Evolutionary conservation across 495 filamentous ascomycete genomes (phyloP).

Genomic region (Neurospora sp.): DNA sequence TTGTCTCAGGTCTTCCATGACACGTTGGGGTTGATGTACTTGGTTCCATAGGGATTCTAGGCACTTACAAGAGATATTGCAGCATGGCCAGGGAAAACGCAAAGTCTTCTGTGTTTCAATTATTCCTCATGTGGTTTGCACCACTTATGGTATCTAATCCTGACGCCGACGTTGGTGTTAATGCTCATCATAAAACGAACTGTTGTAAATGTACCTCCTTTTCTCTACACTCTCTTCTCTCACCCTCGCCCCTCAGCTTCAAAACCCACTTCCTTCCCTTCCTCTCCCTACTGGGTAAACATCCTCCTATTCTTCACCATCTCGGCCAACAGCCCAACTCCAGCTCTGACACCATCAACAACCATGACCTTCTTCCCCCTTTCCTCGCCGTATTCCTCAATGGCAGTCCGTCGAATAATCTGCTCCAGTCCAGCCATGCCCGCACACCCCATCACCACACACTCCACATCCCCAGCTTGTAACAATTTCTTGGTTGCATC

Average conservation of each 20-base stretch:
- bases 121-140: too few species aligned
- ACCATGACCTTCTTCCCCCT: slow-evolving; percentile 55
- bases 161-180: background rate
- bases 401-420: slow-evolving; percentile 61
- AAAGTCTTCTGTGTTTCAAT: too few species aligned
- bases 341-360: slow-evolving; percentile 78
- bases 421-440: slow-evolving; percentile 88
- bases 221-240: background rate
- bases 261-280: background rate
- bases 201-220: background rate
- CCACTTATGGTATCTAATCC: background rate
- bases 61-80: background rate
- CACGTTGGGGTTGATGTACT: too few species aligned
- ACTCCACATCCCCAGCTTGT: slow-evolving; percentile 43
- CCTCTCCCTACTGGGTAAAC: slow-evolving; percentile 6
- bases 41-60: too few species aligned
- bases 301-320: slow-evolving; percentile 33
- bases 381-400: slow-evolving; percentile 50
- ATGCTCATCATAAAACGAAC: background rate
- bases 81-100: too few species aligned
- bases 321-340: slow-evolving; percentile 57
- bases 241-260: background rate
- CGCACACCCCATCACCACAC: slow-evolving; percentile 72
- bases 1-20: too few species aligned
- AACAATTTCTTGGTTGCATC: slow-evolving; percentile 60